Base-by-base conservation (phyloP, 1,284 basidiomycete genomes). In the Melampsora larici-populina region DNA sequence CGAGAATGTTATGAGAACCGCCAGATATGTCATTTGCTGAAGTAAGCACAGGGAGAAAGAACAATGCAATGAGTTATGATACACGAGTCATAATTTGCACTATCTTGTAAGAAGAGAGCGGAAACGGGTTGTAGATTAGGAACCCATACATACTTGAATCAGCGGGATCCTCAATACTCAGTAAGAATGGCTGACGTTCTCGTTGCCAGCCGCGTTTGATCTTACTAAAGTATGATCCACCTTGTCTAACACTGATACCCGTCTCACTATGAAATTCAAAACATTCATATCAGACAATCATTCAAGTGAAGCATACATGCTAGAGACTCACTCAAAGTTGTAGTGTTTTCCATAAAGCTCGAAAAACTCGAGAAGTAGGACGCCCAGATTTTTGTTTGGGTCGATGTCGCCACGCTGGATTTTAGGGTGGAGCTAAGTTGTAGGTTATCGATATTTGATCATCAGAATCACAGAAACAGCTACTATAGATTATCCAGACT, bases 81-180 rank as follows among this genome's bases (percentile, higher is more conserved):
- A n/a, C n/a, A n/a, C n/a, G n/a, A n/a, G n/a, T n/a, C n/a, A n/a
- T 2, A 26, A 48, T 21, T 15, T 77, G 18, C 31, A 15, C 49
- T 69, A 68, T 70, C 78, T 68, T 49, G 29, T 31, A 36, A 18
- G 24, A 17, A 46, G 55, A 51, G 17, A 43, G 31, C 2, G 17
- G 15, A 48, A n/a, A n/a, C 8, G 29, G 24, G n/a, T 17, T 2
- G 3, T 70, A 51, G 33, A 58, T 7, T 2, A 31, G 29, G 6
- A 64, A 3, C 70, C 9, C 36, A 36, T 36, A 88, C 92, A 85
- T 82, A 94, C 93, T 87, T 21, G 88, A 85, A 84, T 98, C 94
- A 36, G 91, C 91, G n/a, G 96, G 96, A 84, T 99, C 96, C 84
- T 99, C 95, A 60, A 99, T 92, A 26, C 90, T 91, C 66, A 99